A percentile compares a stretch with the other conserved stretches of the same genome.
Conservation (phyloP, 1,284 basidiomycete species). For the Porphyrellus sp. region DNA sequence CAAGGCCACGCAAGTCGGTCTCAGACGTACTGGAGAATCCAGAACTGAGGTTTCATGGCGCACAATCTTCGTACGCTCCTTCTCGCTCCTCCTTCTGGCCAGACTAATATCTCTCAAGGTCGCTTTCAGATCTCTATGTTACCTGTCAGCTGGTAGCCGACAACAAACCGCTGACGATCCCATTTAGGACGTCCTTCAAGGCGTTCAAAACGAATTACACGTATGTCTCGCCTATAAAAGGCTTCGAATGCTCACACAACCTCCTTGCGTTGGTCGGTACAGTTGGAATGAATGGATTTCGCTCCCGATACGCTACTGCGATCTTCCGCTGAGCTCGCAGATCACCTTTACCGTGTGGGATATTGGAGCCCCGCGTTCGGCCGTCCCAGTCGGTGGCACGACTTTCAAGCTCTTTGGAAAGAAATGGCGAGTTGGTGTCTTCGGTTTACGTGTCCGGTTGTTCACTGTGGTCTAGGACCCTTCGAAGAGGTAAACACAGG, state of each 20-base stretch:
- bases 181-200: slow-evolving; percentile 90
- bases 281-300: slow-evolving; percentile 97
- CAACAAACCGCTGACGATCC: slow-evolving; percentile 89
- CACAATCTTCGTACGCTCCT: slow-evolving; percentile 66
- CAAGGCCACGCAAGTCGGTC: slow-evolving; percentile 63
- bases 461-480: slow-evolving; percentile 56
- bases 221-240: slow-evolving; percentile 41
- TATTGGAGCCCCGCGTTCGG: slow-evolving; percentile 74
- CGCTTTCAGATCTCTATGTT: slow-evolving; percentile 87
- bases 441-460: not conserved
- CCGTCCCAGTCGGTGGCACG: slow-evolving; percentile 83
- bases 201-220: slow-evolving; percentile 82
- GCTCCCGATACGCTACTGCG: slow-evolving; percentile 87
- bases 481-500: slow-evolving; percentile 89
- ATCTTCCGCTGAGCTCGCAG: slow-evolving; percentile 84
- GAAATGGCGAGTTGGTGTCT: slow-evolving; percentile 62
- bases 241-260: not conserved
- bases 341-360: slow-evolving; percentile 96
- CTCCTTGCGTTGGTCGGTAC: slow-evolving; percentile 8
- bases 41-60: slow-evolving; percentile 74
- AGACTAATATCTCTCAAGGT: slow-evolving; percentile 40
- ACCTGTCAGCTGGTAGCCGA: slow-evolving; percentile 89
- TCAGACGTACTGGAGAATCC: slow-evolving; percentile 77
- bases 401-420: slow-evolving; percentile 89
- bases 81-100: not conserved